Base-by-base conservation (phyloP, 106 monocot genomes). In the Dendrobium nobile region DNA sequence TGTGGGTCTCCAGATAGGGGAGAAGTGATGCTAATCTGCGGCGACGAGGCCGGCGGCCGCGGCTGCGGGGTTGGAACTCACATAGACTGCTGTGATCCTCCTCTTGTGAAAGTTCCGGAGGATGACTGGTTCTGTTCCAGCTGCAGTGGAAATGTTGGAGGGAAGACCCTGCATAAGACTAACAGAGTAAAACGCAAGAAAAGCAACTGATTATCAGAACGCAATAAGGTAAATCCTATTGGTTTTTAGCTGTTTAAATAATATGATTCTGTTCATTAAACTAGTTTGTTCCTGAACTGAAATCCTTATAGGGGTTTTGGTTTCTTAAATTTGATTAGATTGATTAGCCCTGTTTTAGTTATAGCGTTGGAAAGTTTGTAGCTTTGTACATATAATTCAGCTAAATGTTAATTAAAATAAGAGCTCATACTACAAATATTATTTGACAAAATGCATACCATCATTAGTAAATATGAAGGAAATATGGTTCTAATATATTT, bases 21-120 rank as follows among this genome's bases (percentile, higher is more conserved):
- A 8, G 90, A 92, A 37, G 90, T 91, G 72, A 92, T 96, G 96
- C 82, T 96, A 55, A 86, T 96, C n/a, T 96, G 96, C 22, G 89
- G 93, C 0, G 84, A 88, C 54, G 93, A 93, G 74, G 61, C n/a
- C 4, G 86, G 93, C 2, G 24, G 76, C 20, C 45, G 33, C 3
- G 96, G 93, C 7, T 96, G 93, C 76, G 93, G 96, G 7, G 74
- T 90, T 42, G 93, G 88, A 18, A 89, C 85, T n/a, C 96, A 96
- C 67, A 90, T 92, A 22, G 92, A 93, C 40, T 96, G 93, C 77
- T 93, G 96, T 42, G 72, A 93, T 24, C 93, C 96, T 16, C 93
- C 90, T 2, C 88, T 93, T 43, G 54, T 75, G 17, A 77, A 79
- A 72, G 87, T 96, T 47, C 96, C 96, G 0, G 88, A 84, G 15